These are phyloP conservation scores for Cyamopsis tetragonoloba DNA, from an alignment of 306 rosid genomes.

Conservation along the genomic window DNA sequence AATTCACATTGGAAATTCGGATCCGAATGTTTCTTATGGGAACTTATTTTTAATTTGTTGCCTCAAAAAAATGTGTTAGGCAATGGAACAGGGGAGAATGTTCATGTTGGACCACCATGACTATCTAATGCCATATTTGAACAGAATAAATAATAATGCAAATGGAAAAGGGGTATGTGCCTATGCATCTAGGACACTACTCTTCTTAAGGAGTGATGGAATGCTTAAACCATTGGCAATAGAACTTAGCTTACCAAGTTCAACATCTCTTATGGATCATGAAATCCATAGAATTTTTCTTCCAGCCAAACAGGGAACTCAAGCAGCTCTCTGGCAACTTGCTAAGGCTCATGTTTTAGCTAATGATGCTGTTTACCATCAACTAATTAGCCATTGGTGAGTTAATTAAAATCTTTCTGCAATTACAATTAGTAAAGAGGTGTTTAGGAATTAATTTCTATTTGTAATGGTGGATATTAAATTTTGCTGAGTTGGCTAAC, in stretches of 20 bases:
- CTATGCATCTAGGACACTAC: constrained; percentile 68
- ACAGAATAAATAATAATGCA: too few relatives aligned
- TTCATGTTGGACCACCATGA: constrained; percentile 72
- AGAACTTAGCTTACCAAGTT: constrained; percentile 61
- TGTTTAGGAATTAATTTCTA: too few relatives aligned
- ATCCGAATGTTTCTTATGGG: too few relatives aligned
- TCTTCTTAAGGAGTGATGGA: constrained; percentile 55
- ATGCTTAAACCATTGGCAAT: constrained; percentile 65
- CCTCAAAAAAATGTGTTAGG: constrained; percentile 37
- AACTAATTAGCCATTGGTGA: constrained; percentile 73
- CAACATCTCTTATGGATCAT: background rate
- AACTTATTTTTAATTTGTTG: too few relatives aligned
- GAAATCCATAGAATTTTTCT: constrained; percentile 36
- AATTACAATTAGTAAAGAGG: background rate
- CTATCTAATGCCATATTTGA: constrained; percentile 55
- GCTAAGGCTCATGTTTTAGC: constrained; percentile 76
- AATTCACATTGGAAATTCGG: too few relatives aligned
- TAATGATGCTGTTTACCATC: constrained; percentile 60
- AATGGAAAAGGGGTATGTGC: constrained; percentile 37
- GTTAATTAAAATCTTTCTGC: constrained; percentile 25
- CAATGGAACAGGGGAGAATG: constrained; percentile 43
- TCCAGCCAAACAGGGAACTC: constrained; percentile 53
- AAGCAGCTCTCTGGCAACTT: constrained; percentile 73
- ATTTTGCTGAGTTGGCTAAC: too few relatives aligned
- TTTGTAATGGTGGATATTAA: too few relatives aligned